Evolutionary conservation across 2,329 filamentous ascomycete species (phyloP).

Genomic region (Penicillium sp.): DNA sequence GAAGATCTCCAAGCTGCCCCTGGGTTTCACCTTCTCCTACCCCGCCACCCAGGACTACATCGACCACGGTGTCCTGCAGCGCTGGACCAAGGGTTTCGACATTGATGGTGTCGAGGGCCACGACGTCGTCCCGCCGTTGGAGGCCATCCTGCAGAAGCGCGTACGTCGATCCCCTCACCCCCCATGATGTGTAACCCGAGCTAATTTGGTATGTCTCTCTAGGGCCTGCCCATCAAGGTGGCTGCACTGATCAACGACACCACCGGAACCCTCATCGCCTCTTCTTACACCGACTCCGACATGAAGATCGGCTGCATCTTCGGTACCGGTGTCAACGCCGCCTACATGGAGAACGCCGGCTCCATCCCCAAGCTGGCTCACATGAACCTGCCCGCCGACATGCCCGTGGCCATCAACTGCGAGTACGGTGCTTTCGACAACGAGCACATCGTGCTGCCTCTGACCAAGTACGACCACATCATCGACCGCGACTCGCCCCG

Average conservation of each 20-base stretch:
- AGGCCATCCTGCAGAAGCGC: conserved; percentile 62
- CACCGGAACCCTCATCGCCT: conserved; percentile 91
- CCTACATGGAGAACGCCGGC: conserved; percentile 90
- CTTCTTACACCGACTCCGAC: conserved; percentile 83
- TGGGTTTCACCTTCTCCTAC: conserved; percentile 95
- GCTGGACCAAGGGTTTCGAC: conserved; percentile 97
- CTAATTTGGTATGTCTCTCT: too few relatives aligned
- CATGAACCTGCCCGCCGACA: conserved; percentile 74
- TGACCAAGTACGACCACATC: conserved; percentile 73
- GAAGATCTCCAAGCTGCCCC: conserved; percentile 55
- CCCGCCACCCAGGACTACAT: conserved; percentile 92
- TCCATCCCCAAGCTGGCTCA: conserved; percentile 88
- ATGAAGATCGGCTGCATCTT: conserved; percentile 98
- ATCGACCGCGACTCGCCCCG: conserved; percentile 88
- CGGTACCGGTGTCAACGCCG: conserved; percentile 93
- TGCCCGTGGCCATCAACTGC: conserved; percentile 91
- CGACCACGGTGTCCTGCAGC: conserved; percentile 81
- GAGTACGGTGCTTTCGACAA: conserved; percentile 97
- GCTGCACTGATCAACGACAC: conserved; percentile 95
- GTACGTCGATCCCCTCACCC: conserved; percentile 42
- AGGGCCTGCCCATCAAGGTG: conserved; percentile 85
- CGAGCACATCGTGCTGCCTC: conserved; percentile 76
- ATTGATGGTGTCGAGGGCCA: conserved; percentile 83
- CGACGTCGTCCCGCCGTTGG: conserved; percentile 82
- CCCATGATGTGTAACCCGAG: too few relatives aligned